These are phyloP conservation scores for Calonectria crousiana DNA, from an alignment of 2,329 filamentous ascomycete species.

Conservation along the genomic window DNA sequence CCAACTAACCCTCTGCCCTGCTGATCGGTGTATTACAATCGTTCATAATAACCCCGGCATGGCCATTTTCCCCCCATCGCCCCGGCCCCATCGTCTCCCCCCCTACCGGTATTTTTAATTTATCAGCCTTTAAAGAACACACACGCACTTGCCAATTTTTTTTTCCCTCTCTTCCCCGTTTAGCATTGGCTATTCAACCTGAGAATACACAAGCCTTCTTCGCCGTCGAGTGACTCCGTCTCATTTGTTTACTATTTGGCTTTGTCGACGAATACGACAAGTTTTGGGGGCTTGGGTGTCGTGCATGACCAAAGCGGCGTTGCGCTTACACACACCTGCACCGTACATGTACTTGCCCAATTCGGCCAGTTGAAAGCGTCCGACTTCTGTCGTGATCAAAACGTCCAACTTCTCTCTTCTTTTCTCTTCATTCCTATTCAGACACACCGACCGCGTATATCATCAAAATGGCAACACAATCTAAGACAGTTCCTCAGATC, in stretches of 20 bases:
- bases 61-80: conserved; percentile 15
- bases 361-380: conserved; percentile 35
- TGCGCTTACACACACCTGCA: conserved; percentile 40
- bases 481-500: conserved; percentile 37
- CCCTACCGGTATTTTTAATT: conserved; percentile 37
- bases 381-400: conserved; percentile 13
- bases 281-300: conserved; percentile 35
- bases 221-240: conserved; percentile 22
- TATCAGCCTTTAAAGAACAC: conserved; percentile 15
- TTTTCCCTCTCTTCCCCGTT: too few relatives aligned
- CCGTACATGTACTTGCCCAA: conserved; percentile 36
- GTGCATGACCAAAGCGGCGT: conserved; percentile 38
- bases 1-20: conserved; percentile 24
- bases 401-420: neutral
- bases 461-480: conserved; percentile 22
- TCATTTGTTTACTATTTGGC: conserved; percentile 4
- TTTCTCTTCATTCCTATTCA: neutral
- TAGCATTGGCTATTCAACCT: neutral
- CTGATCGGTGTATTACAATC: conserved; percentile 37
- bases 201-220: neutral
- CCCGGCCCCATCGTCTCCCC: conserved; percentile 28
- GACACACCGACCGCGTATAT: neutral
- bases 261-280: conserved; percentile 23
- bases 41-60: conserved; percentile 36
- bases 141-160: neutral